Conservation (phyloP, 495 filamentous ascomycete species). For the Sphaerosporella brunnea region DNA sequence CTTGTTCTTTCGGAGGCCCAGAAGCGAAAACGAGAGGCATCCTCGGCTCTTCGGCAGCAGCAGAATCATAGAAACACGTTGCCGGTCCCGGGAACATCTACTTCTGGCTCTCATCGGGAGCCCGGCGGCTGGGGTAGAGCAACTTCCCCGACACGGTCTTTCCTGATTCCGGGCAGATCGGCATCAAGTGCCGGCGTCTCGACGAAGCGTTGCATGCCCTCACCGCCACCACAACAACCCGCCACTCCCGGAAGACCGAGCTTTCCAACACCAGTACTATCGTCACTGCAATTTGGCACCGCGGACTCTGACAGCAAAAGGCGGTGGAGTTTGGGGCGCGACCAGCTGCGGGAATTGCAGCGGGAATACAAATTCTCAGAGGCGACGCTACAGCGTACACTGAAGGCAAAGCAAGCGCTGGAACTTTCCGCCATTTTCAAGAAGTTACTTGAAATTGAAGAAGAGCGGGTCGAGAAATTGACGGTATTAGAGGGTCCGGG, state of each 20-base stretch:
- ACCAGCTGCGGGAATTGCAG: constrained; percentile 20
- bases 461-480: not conserved
- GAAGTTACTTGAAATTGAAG: constrained; percentile 13
- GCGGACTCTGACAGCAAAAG: constrained; percentile 15
- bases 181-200: not conserved
- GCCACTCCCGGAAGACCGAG: constrained; percentile 1
- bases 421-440: constrained; percentile 21
- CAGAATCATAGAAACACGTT: not conserved
- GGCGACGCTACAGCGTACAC: constrained; percentile 23
- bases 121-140: not conserved
- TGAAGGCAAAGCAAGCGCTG: constrained; percentile 22
- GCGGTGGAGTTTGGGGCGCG: constrained; percentile 12
- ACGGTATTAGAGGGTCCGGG: not conserved
- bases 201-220: constrained; percentile 10
- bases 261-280: constrained; percentile 4
- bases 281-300: constrained; percentile 11
- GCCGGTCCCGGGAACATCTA: not conserved
- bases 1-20: constrained; percentile 3
- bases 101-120: not conserved
- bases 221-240: constrained; percentile 12
- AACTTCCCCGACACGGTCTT: constrained; percentile 1
- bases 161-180: constrained; percentile 2
- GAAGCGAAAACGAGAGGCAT: constrained; percentile 1
- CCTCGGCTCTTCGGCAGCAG: not conserved
- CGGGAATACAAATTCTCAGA: constrained; percentile 20